Evolutionary conservation across 2,329 filamentous ascomycete genomes (phyloP), one percentile per base, ranked within the genome.

Genomic region (Exophiala oligosperma): DNA sequence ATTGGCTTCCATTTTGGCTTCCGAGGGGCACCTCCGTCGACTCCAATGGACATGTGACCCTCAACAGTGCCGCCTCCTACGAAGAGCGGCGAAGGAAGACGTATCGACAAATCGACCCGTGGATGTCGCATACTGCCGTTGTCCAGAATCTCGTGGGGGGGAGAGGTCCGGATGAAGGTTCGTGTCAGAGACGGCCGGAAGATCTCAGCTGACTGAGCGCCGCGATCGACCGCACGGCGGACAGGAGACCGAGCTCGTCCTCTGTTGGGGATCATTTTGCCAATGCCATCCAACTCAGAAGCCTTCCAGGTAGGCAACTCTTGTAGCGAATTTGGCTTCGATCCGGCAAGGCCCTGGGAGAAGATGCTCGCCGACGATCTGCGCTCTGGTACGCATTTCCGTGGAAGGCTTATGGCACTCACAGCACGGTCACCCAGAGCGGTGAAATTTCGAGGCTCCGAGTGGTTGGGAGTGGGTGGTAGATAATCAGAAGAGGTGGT

Each of bases 41-140:
- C 71, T 5, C 71, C 74, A 49, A 83, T 70, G 52, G 76, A 75
- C 11, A 80, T 71, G 54, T 74, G 73, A 21, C 81, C 81, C 70
- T 83, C 80, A 12, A 82, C 73, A 9, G 76, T 81, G 7, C 80
- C 79, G 28, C 81, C 81, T 17, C 81, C 81, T n/a, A 83, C 79
- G 58, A 81, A 83, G 7, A 83, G 67, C 3, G 80, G 74, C 17
- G 79, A 78, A 29, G 76, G 76, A 24, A 81, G 70, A 50, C 79
- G 77, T n/a, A 82, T 65, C 14, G 78, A 79, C 6, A 81, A 70
- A 38, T 75, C 72, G 2, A 83, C 70, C 40, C 79, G 74, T 32
- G 78, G 76, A 69, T 83, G 79, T 47, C 74, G 74, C 63, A 77
- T 73, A 11, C 71, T 74, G 17, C 79, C 79, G 60, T 75, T 77